Evolutionary conservation across 805 yeast genomes (phyloP).

Genomic region (Saccharomyces eubayanus): DNA sequence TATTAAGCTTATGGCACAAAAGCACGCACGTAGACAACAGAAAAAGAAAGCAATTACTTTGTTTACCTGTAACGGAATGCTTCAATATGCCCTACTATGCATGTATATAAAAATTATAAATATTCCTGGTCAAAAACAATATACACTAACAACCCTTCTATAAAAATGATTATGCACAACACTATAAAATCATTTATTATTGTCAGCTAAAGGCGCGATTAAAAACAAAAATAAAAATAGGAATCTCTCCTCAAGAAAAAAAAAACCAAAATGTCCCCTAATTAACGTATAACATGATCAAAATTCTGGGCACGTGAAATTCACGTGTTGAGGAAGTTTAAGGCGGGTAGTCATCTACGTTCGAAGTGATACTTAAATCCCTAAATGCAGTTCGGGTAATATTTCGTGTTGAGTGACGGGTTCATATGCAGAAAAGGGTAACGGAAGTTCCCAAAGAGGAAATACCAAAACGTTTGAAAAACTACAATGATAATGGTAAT

Average conservation of each 20-base stretch:
- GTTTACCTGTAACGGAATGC: not conserved
- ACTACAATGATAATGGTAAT: not conserved
- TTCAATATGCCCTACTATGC: not conserved
- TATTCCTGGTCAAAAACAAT: not conserved
- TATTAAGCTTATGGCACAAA: not conserved
- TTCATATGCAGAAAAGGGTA: not conserved
- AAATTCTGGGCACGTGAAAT: not conserved
- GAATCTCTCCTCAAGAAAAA: not conserved
- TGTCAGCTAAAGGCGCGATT: not conserved
- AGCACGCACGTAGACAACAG: not conserved
- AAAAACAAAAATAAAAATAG: not conserved
- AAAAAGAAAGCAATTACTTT: not conserved
- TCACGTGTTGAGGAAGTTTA: no score
- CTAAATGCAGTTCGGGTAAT: not conserved
- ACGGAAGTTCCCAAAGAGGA: not conserved
- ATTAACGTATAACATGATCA: not conserved
- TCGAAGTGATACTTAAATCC: no score
- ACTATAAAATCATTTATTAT: not conserved
- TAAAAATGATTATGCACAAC: not conserved
- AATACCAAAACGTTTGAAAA: not conserved
- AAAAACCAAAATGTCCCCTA: not conserved
- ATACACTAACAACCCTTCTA: not conserved
- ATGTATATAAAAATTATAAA: not conserved
- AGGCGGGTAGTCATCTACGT: no score
- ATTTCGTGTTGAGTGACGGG: not conserved